These are phyloP conservation scores for Leccinellum rugosiceps DNA, from an alignment of 768 basidiomycete genomes.

Conservation along the genomic window DNA sequence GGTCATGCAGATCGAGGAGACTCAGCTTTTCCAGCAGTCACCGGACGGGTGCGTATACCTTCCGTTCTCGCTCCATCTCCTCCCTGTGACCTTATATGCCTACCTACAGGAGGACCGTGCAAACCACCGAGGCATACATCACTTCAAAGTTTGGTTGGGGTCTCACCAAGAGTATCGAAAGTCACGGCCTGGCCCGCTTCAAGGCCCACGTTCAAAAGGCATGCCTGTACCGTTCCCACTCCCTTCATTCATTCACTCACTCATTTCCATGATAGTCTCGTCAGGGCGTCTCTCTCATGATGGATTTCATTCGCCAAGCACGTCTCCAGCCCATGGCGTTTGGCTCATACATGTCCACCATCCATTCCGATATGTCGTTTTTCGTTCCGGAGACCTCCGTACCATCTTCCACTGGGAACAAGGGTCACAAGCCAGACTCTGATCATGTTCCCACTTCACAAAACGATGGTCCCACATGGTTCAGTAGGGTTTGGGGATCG, in stretches of 20 bases:
- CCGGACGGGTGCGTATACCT: slow-evolving; percentile 57
- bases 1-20: slow-evolving; percentile 90
- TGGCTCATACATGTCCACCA: slow-evolving; percentile 35
- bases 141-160: slow-evolving; percentile 92
- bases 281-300: slow-evolving; percentile 81
- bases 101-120: slow-evolving; percentile 63
- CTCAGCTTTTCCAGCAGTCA: slow-evolving; percentile 65
- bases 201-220: slow-evolving; percentile 86
- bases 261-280: slow-evolving; percentile 54
- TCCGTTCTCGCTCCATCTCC: background rate
- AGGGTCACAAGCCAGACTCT: slow-evolving; percentile 18
- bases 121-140: slow-evolving; percentile 83
- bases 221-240: slow-evolving; percentile 26
- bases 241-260: background rate
- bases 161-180: slow-evolving; percentile 83
- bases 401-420: slow-evolving; percentile 10
- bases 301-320: slow-evolving; percentile 75
- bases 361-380: slow-evolving; percentile 33
- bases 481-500: slow-evolving; percentile 25
- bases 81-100: slow-evolving; percentile 1
- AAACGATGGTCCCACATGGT: slow-evolving; percentile 21
- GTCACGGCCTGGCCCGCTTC: slow-evolving; percentile 78
- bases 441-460: slow-evolving; percentile 8
- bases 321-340: slow-evolving; percentile 53
- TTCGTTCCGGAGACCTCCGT: slow-evolving; percentile 19